A percentile compares a stretch with the other conserved stretches of the same genome.
phyloP scores from a whole-genome alignment of 768 basidiomycete species.

The Pleurotus eryngii region DNA sequence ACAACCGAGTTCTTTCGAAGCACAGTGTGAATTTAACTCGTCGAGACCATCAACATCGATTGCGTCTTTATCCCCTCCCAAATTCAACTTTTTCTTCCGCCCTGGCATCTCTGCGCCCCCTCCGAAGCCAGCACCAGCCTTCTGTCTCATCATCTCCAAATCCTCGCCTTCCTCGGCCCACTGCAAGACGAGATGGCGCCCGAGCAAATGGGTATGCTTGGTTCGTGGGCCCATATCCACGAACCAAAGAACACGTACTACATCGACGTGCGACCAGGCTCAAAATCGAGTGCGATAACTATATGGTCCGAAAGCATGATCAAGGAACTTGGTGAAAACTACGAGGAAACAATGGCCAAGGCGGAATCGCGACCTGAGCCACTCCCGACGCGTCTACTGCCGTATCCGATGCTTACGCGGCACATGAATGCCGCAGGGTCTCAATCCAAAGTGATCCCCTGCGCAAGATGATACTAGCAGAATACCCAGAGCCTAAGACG shows the following conservation, averaged over 20 bases:
- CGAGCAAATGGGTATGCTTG: conserved; percentile 94
- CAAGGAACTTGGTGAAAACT: conserved; percentile 26
- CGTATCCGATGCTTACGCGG: neutral
- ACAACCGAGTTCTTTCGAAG: too few species aligned
- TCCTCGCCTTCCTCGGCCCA: conserved; percentile 90
- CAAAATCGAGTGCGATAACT: conserved; percentile 18
- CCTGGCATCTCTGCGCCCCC: conserved; percentile 73
- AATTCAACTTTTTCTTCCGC: conserved; percentile 63
- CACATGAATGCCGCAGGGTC: neutral
- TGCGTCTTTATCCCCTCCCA: conserved; percentile 25
- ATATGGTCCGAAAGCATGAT: conserved; percentile 34
- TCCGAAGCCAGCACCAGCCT: conserved; percentile 76
- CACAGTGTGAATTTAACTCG: too few species aligned
- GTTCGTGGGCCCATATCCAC: too few species aligned
- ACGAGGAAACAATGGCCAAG: neutral
- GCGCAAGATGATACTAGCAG: neutral
- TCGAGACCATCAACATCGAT: too few species aligned
- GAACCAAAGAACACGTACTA: conserved; percentile 21
- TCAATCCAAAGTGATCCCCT: neutral
- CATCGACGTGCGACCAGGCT: conserved; percentile 20
- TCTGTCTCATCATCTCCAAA: conserved; percentile 70
- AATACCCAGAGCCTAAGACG: neutral
- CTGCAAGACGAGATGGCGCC: conserved; percentile 90
- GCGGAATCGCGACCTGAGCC: neutral
- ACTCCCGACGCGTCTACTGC: neutral